Base-by-base conservation (phyloP, 352 stramenopile species). In the Globisporangium heterothallicum region DNA sequence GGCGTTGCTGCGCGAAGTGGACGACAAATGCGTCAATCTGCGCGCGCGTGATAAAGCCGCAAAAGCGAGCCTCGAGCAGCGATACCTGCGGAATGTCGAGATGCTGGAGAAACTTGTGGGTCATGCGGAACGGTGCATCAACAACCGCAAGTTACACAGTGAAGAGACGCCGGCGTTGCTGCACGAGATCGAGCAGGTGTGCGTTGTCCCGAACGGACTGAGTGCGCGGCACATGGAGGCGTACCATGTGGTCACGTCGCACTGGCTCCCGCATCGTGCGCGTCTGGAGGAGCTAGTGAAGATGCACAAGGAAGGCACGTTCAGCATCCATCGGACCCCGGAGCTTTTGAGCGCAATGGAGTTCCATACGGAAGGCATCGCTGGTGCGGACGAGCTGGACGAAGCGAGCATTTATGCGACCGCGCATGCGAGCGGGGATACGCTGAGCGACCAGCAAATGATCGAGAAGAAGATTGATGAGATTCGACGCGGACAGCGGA, bases 221-320 rank as follows among this genome's bases (percentile, higher is more conserved):
- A 71, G 61, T 21, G 40, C 56, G 1, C 66, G 58, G 2, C 70
- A 88, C 53, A 48, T 50, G 19, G 72, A 88, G 35, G 76, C 74
- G 5, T 86, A 85, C 41, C 74, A 86, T 30, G 74, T 80, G 18
- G 78, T 88, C 8, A 79, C 74, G n/a, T 74, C 64, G 2, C 61
- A 84, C 49, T 88, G 78, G 78, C 51, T 75, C 12, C 68, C 64
- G 2, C 72, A 85, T 22, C 73, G 70, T 8, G 56, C 68, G 16
- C 72, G 69, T 6, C 64, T 88, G 14, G 61, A 71, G 8, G 78
- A 88, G 48, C 68, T 90, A 18, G 74, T 84, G 12, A 66, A 82
- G 47, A 88, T 90, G 78, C 76, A 90, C 57, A 78, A 84, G 48
- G 69, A 87, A 43, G 78, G 76, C 18, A 86, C 66, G 10, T 90